Percentiles rank a stretch among this genome's conserved stretches.
phyloP scores from a whole-genome alignment of 768 basidiomycete genomes.

The Tricholoma flavovirens region DNA sequence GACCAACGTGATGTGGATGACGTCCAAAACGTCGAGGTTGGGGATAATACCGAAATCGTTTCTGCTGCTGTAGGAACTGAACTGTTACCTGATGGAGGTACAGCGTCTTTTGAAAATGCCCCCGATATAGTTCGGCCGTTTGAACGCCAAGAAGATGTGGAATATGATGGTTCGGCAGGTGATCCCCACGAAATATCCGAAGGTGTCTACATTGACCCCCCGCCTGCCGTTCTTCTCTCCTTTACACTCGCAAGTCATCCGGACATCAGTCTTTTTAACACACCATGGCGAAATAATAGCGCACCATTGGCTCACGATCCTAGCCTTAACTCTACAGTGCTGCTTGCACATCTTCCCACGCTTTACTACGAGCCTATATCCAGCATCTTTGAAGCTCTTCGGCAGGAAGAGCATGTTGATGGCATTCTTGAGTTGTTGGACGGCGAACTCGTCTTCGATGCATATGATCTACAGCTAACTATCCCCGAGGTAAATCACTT shows the following conservation, averaged over 20 bases:
- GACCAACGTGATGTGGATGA: background rate
- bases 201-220: conserved; percentile 70
- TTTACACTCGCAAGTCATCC: conserved; percentile 32
- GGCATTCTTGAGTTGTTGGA: conserved; percentile 42
- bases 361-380: conserved; percentile 75
- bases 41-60: background rate
- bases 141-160: background rate
- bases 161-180: conserved; percentile 12
- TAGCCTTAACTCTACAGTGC: conserved; percentile 28
- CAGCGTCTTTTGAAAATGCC: background rate
- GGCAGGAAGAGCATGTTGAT: conserved; percentile 51
- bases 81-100: background rate
- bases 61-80: background rate
- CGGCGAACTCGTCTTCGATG: conserved; percentile 63
- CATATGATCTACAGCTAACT: conserved; percentile 59
- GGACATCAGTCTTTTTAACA: conserved; percentile 51
- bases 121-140: background rate
- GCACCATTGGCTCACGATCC: conserved; percentile 19
- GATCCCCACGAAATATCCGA: conserved; percentile 59
- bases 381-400: conserved; percentile 65
- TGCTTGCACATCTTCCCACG: conserved; percentile 60
- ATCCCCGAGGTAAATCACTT: conserved; percentile 54
- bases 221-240: conserved; percentile 60
- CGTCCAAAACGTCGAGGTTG: background rate
- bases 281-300: conserved; percentile 28